Evolutionary conservation across 805 yeast species (phyloP).

Genomic region (Pichia heedii): DNA sequence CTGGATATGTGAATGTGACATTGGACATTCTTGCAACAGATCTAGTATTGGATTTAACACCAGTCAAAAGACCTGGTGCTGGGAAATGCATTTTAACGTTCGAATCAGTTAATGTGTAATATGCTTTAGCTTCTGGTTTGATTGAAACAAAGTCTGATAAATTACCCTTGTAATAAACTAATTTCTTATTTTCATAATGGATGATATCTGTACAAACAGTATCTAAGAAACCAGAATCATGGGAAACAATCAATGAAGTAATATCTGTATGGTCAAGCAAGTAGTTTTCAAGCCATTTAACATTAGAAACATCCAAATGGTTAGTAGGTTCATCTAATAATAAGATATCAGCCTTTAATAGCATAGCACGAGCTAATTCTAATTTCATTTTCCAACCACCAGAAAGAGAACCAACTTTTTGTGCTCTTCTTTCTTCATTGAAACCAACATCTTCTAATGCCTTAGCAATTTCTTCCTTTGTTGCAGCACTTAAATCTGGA

Average conservation of each 20-base stretch:
- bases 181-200: constrained; percentile 91
- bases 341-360: constrained; percentile 92
- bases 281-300: constrained; percentile 89
- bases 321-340: constrained; percentile 97
- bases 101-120: constrained; percentile 87
- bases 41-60: constrained; percentile 90
- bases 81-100: constrained; percentile 97
- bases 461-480: constrained; percentile 58
- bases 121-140: constrained; percentile 93
- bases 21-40: constrained; percentile 67
- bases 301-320: constrained; percentile 91
- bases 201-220: constrained; percentile 93
- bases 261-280: constrained; percentile 73
- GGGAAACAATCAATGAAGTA: constrained; percentile 93
- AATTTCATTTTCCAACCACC: constrained; percentile 99
- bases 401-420: constrained; percentile 86
- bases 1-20: constrained; percentile 87
- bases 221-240: constrained; percentile 95
- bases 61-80: constrained; percentile 95
- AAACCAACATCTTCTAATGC: constrained; percentile 86
- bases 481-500: constrained; percentile 61
- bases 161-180: constrained; percentile 94
- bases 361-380: constrained; percentile 97
- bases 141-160: constrained; percentile 84
- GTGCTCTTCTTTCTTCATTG: constrained; percentile 80